Evolutionary conservation across 2,329 filamentous ascomycete species (phyloP).

Genomic region (Anisogramma anomala): DNA sequence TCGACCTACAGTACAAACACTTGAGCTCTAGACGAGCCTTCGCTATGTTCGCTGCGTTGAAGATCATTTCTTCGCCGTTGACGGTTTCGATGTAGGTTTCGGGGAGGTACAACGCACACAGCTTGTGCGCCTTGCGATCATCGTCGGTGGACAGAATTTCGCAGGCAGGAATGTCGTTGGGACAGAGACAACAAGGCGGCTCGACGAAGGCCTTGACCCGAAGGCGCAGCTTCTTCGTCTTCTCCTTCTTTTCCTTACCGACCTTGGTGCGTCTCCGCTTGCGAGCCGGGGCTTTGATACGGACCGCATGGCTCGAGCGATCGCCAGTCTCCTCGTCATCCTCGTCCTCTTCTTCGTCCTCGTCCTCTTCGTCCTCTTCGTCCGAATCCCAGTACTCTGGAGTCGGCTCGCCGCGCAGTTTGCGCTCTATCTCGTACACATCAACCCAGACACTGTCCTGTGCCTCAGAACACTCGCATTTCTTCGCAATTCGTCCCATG

Average conservation of each 20-base stretch:
- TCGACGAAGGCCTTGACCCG: slow-evolving; percentile 59
- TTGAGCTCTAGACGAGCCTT: slow-evolving; percentile 84
- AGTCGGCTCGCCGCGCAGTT: slow-evolving; percentile 77
- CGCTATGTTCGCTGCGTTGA: slow-evolving; percentile 68
- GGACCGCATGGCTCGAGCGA: slow-evolving; percentile 60
- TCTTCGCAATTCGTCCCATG: slow-evolving; percentile 90
- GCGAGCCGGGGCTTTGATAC: slow-evolving; percentile 44
- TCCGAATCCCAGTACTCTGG: slow-evolving; percentile 66
- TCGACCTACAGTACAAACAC: slow-evolving; percentile 88
- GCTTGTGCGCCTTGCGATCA: slow-evolving; percentile 72
- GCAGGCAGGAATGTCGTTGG: slow-evolving; percentile 74
- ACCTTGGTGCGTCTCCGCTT: slow-evolving; percentile 55
- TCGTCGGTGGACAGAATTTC: slow-evolving; percentile 81
- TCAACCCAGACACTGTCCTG: slow-evolving; percentile 98
- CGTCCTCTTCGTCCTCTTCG: slow-evolving; percentile 56
- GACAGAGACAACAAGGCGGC: slow-evolving; percentile 82
- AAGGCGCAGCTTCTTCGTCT: slow-evolving; percentile 67
- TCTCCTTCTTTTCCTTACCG: slow-evolving; percentile 36
- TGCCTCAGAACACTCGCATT: slow-evolving; percentile 89
- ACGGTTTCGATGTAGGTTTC: slow-evolving; percentile 76
- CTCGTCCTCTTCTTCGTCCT: slow-evolving; percentile 53
- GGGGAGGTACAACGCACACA: slow-evolving; percentile 83
- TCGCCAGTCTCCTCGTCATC: slow-evolving; percentile 53
- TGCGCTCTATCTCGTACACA: slow-evolving; percentile 89
- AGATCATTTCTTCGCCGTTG: slow-evolving; percentile 61